phyloP scores from a whole-genome alignment of 1,284 basidiomycete species.

The Cutaneotrichosporon mucoides region DNA sequence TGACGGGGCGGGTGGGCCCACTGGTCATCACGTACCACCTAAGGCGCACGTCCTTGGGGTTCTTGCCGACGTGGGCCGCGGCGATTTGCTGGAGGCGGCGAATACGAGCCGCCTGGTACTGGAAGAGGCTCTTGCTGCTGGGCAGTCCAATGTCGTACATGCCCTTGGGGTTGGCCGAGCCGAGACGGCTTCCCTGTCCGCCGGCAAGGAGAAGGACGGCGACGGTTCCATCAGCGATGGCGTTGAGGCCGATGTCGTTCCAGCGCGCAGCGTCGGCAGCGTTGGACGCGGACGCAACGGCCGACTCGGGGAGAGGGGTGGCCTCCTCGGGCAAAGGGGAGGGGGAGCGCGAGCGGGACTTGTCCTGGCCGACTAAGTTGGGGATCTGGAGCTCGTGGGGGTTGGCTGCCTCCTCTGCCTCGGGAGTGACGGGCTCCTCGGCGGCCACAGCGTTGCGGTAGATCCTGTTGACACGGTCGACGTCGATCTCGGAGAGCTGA shows the following conservation, averaged over 20 bases:
- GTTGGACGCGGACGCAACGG: conserved; percentile 60
- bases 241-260: conserved; percentile 69
- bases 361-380: conserved; percentile 20
- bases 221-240: conserved; percentile 75
- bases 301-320: conserved; percentile 67
- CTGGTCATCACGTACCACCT: conserved; percentile 99
- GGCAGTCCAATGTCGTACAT: conserved; percentile 96
- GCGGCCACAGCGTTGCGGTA: conserved; percentile 71
- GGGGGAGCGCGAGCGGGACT: conserved; percentile 25
- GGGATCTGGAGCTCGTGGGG: conserved; percentile 40
- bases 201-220: conserved; percentile 96
- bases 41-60: conserved; percentile 60
- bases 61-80: conserved; percentile 54
- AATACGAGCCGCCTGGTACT: conserved; percentile 95
- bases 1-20: conserved; percentile 84
- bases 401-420: conserved; percentile 39
- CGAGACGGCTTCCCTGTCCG: conserved; percentile 93
- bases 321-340: conserved; percentile 32
- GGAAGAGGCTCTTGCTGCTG: conserved; percentile 89
- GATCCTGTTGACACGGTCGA: conserved; percentile 85
- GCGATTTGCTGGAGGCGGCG: conserved; percentile 74
- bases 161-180: conserved; percentile 89
- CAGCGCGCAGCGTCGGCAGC: conserved; percentile 64
- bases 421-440: conserved; percentile 54
- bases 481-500: conserved; percentile 80